Percentiles rank a stretch among this genome's conserved stretches.
Evolutionary conservation across 495 filamentous ascomycete species (phyloP).

Genomic region (Penicillium ochrochloron): DNA sequence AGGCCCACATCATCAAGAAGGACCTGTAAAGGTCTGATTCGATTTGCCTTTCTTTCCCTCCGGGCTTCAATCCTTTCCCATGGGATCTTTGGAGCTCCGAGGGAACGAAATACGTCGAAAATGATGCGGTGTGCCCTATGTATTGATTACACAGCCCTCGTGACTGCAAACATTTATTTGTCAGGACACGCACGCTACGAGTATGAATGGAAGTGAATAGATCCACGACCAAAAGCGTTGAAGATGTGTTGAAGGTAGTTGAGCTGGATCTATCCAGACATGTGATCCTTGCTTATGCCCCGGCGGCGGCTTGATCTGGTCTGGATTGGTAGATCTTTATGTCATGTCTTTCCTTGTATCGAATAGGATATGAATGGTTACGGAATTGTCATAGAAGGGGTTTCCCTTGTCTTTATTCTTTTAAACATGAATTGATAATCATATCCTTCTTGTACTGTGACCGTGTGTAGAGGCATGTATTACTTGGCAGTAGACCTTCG

Average conservation of each 20-base stretch:
- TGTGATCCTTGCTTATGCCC: slow-evolving; percentile 10
- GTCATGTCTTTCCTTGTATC: slow-evolving; percentile 7
- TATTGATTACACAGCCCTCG: background rate
- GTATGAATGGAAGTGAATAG: slow-evolving; percentile 23
- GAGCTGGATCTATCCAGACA: background rate
- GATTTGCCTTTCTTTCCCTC: slow-evolving; percentile 16
- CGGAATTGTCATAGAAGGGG: background rate
- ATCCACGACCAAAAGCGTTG: slow-evolving; percentile 9
- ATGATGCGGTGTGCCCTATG: slow-evolving; percentile 10
- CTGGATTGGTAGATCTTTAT: slow-evolving; percentile 1
- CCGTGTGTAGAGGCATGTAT: background rate
- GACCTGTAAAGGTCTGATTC: slow-evolving; percentile 30
- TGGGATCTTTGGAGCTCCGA: background rate
- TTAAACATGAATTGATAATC: background rate
- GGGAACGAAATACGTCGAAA: background rate
- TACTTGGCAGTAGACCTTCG: background rate
- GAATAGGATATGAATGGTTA: slow-evolving; percentile 1
- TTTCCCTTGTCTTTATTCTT: background rate
- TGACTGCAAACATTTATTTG: slow-evolving; percentile 7
- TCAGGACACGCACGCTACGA: slow-evolving; percentile 17
- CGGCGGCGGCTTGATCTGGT: slow-evolving; percentile 5
- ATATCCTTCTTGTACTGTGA: too few relatives aligned
- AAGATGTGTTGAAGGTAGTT: background rate
- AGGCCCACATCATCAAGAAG: slow-evolving; percentile 46
- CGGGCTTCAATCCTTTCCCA: background rate